Percentiles rank a stretch among this genome's conserved stretches.
These are phyloP conservation scores for Pelomyxa schiedti DNA, from an alignment of 78 protist species.

Conservation along the genomic window DNA sequence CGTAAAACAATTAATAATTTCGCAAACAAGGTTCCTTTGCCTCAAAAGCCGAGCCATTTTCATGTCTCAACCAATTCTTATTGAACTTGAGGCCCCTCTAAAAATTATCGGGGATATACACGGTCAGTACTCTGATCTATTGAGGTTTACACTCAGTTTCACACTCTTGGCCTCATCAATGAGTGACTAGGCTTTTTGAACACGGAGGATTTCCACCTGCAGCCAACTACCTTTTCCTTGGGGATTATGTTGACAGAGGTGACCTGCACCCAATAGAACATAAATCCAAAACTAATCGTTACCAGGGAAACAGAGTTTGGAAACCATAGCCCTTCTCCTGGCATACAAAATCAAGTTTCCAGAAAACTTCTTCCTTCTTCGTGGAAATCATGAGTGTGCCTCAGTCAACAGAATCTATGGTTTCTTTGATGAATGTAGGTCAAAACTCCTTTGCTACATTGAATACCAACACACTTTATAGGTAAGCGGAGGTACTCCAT, in stretches of 20 bases:
- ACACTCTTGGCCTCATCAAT: not conserved
- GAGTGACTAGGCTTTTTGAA: constrained; percentile 58
- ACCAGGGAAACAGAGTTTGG: constrained; percentile 81
- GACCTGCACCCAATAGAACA: no score
- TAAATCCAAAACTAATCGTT: no score
- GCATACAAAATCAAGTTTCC: constrained; percentile 99
- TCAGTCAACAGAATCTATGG: constrained; percentile 98
- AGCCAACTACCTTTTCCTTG: constrained; percentile 96
- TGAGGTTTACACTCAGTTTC: constrained; percentile 71
- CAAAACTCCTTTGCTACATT: not conserved
- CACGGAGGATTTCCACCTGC: constrained; percentile 99
- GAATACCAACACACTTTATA: not conserved
- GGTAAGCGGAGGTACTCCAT: constrained; percentile 93
- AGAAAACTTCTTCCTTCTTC: constrained; percentile 96
- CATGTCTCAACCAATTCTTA: constrained; percentile 84
- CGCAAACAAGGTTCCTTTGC: constrained; percentile 38
- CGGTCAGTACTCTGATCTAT: constrained; percentile 97
- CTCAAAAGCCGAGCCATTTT: constrained; percentile 78
- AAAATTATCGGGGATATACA: constrained; percentile 94
- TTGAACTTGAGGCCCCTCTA: constrained; percentile 94
- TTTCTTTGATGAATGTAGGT: constrained; percentile 95
- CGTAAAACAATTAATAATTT: no score
- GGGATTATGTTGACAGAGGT: constrained; percentile 99
- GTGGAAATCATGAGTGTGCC: constrained; percentile 99
- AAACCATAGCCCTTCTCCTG: constrained; percentile 95